Conservation (phyloP, 495 filamentous ascomycete species). For the Penicillium cosmopolitanum region DNA sequence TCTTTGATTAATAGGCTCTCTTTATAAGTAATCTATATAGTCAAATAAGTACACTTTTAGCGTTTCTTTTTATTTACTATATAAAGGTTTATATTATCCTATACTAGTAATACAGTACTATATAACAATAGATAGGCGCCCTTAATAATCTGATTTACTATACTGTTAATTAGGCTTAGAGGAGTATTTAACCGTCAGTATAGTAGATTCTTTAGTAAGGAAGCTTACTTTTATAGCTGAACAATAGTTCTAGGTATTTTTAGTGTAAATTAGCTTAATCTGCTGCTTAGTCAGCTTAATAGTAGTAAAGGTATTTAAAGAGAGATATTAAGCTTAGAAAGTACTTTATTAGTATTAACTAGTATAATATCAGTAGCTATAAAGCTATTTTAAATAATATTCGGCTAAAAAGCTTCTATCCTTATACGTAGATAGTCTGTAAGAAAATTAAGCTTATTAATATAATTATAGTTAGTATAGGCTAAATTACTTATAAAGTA, state of each 20-base stretch:
- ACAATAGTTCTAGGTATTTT: constrained; percentile 3
- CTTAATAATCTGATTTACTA: constrained; percentile 15
- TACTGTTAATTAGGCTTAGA: constrained; percentile 9
- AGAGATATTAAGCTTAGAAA: constrained; percentile 22
- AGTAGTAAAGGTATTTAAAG: constrained; percentile 14
- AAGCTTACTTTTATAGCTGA: constrained; percentile 17
- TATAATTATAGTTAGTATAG: too few relatives aligned
- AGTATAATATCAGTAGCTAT: constrained; percentile 12
- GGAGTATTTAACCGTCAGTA: constrained; percentile 3
- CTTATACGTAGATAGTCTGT: constrained; percentile 8
- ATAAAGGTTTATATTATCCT: too few relatives aligned
- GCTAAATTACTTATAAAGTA: too few relatives aligned
- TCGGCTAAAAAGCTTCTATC: background rate
- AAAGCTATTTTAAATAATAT: constrained; percentile 17
- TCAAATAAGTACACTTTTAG: too few relatives aligned
- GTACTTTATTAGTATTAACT: constrained; percentile 14
- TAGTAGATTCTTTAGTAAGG: constrained; percentile 8
- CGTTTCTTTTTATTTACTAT: too few relatives aligned
- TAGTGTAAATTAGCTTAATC: constrained; percentile 2
- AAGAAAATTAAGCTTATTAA: too few relatives aligned
- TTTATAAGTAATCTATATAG: too few relatives aligned
- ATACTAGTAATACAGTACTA: too few relatives aligned
- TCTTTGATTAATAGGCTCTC: too few relatives aligned
- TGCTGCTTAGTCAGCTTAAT: constrained; percentile 10
- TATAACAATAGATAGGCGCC: background rate